Base-by-base conservation (phyloP, 345 rosid genomes). In the Theobroma cacao region DNA sequence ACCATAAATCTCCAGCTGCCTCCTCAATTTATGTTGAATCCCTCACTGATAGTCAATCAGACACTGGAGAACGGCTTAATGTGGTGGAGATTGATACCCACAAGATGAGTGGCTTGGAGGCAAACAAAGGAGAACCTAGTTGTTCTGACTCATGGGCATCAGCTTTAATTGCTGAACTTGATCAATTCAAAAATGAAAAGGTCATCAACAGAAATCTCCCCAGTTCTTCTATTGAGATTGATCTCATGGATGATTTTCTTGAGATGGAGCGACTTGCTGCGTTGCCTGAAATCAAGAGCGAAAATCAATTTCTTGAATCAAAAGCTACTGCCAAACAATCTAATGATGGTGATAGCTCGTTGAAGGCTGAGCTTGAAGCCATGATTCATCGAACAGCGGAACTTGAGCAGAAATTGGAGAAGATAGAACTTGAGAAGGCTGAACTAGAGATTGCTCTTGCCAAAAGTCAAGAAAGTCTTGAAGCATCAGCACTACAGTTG, bases 251-350 rank as follows among this genome's bases (percentile, higher is more conserved):
- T 84, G 99, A 95, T 86, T 95, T 95, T 80, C 94, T 95, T 68
- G 99, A 95, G 83, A 95, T 95, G 98, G 99, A 95, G 84, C 86
- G 82, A 55, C 94, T 95, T 85, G 95, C 89, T 74, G 91, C 97
- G 18, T 80, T 92, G 84, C 86, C 94, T 9, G 89, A 86, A 84
- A 80, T 78, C 79, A 81, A 79, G 75, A 86, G 65, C 56, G 84
- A 76, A 31, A 86, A 64, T 18, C 58, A 38, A 74, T 43, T 75
- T 13, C 72, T 77, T 43, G 87, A 85, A 75, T 81, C 92, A 52
- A 84, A 76, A 58, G 84, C 81, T 58, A 8, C 66, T 41, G 59
- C 81, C 40, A 85, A 84, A 71, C 85, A 79, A 62, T 79, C 80
- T 3, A 74, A 36, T 34, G 89, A 82, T 63, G 77, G 60, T 40